Percentiles rank a stretch among this genome's conserved stretches.
These are phyloP conservation scores for Ramaria sp. DNA, from an alignment of 768 basidiomycete species.

Conservation along the genomic window DNA sequence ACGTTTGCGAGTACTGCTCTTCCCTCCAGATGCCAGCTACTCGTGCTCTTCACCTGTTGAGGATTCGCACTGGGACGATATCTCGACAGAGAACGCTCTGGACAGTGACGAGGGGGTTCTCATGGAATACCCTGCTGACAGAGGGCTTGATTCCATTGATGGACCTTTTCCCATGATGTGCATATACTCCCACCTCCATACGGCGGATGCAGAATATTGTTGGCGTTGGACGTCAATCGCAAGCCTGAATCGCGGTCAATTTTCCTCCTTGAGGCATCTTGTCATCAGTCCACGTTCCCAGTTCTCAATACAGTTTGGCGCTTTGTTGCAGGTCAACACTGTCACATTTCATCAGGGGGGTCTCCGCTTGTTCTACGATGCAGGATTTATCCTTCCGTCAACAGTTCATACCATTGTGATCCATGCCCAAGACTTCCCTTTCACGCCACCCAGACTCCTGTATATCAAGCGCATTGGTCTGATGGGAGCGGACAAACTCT, in stretches of 20 bases:
- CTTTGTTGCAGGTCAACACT: background rate
- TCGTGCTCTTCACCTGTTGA: background rate
- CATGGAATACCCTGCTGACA: no score
- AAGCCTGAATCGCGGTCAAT: background rate
- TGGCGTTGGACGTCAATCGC: background rate
- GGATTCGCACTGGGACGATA: background rate
- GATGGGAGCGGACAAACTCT: background rate
- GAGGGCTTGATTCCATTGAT: background rate
- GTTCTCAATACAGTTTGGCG: background rate
- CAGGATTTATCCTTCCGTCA: background rate
- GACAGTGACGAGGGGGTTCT: background rate
- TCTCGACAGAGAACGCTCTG: background rate
- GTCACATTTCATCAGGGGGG: background rate
- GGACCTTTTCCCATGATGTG: background rate
- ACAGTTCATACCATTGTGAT: background rate
- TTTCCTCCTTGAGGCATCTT: background rate
- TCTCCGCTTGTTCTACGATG: background rate
- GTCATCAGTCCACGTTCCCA: background rate
- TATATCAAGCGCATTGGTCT: background rate
- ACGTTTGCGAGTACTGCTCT: background rate
- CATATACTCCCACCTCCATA: background rate
- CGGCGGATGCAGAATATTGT: background rate
- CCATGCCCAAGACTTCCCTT: background rate
- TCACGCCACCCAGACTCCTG: background rate
- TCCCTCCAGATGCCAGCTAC: background rate